Conservation (phyloP, 2,329 filamentous ascomycete genomes). For the Pseudophaeomoniella oleicola region DNA sequence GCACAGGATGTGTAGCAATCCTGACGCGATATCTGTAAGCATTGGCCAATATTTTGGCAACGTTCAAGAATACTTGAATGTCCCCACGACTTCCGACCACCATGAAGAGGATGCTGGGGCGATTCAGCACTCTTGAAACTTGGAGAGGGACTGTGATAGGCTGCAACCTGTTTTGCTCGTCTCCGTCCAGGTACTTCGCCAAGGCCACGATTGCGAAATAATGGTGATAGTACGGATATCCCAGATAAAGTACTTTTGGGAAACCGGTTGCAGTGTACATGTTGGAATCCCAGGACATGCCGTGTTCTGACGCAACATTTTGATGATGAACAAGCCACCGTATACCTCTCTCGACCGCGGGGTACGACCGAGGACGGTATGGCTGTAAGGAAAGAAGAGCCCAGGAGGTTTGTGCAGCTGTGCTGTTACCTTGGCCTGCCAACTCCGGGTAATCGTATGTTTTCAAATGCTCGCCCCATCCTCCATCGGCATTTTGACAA, state of each 20-base stretch:
- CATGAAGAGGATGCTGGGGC: background rate
- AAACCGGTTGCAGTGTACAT: conserved; percentile 12
- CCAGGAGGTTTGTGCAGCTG: conserved; percentile 20
- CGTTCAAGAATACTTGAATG: background rate
- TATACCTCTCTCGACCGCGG: conserved; percentile 8
- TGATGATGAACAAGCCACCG: conserved; percentile 7
- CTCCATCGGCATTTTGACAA: conserved; percentile 16
- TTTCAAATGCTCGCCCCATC: conserved; percentile 16
- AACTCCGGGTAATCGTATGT: conserved; percentile 10
- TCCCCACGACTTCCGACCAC: background rate
- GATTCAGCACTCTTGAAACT: background rate
- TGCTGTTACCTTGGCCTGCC: conserved; percentile 10
- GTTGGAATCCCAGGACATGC: conserved; percentile 3
- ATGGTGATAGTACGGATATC: conserved; percentile 12
- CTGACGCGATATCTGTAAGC: background rate
- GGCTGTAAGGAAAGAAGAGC: conserved; percentile 16
- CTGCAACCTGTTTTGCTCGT: background rate
- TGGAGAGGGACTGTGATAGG: background rate
- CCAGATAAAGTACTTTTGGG: conserved; percentile 12
- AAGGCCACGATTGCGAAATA: conserved; percentile 17
- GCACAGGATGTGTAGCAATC: background rate
- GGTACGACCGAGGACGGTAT: conserved; percentile 4
- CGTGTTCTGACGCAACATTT: background rate
- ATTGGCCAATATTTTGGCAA: background rate
- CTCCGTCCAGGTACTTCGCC: conserved; percentile 10